phyloP scores from a whole-genome alignment of 345 rosid species.

The Excoecaria cochinchinensis region DNA sequence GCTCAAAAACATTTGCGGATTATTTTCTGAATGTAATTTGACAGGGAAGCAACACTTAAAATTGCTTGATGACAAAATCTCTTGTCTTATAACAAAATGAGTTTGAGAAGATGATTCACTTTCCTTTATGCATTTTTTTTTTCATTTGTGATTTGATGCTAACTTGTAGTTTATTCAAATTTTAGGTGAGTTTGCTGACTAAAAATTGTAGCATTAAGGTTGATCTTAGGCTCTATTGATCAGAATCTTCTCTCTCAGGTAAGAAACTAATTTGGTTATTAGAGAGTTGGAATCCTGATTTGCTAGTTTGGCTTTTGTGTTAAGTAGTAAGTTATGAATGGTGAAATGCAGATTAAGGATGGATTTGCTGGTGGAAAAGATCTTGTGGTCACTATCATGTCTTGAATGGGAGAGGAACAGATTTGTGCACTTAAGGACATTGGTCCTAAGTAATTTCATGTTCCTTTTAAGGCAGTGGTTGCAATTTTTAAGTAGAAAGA shows the following conservation, averaged over 20 bases:
- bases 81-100: too few species aligned
- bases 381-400: conserved; percentile 29
- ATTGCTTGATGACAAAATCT: too few species aligned
- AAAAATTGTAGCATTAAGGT: too few species aligned
- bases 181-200: conserved; percentile 18
- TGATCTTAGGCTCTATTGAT: too few species aligned
- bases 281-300: background rate
- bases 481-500: background rate
- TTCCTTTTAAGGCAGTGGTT: background rate
- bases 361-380: conserved; percentile 29
- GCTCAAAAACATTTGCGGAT: too few species aligned
- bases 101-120: too few species aligned
- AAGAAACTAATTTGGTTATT: too few species aligned
- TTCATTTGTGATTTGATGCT: background rate
- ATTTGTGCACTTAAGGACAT: conserved; percentile 31
- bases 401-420: conserved; percentile 33
- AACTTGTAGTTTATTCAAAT: too few species aligned
- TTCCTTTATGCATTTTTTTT: too few species aligned
- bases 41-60: too few species aligned
- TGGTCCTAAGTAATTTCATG: conserved; percentile 16
- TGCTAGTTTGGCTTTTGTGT: background rate
- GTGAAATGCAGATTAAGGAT: conserved; percentile 21
- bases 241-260: conserved; percentile 19
- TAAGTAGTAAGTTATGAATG: too few species aligned
- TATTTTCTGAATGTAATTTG: too few species aligned